Conservation (phyloP, 768 basidiomycete genomes). For the Galerina sulciceps region DNA sequence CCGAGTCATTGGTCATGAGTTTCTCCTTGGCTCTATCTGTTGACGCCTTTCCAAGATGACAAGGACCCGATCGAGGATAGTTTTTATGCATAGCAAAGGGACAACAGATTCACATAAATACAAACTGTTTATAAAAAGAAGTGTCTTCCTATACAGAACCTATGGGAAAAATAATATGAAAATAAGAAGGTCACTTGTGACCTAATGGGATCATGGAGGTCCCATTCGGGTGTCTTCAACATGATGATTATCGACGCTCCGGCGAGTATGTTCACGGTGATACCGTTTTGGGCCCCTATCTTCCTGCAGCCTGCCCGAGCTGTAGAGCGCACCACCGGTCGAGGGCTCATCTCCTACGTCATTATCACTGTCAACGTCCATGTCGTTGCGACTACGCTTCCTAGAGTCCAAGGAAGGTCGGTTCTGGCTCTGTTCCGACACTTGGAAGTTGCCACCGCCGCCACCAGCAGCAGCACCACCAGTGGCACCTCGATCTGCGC, state of each 20-base stretch:
- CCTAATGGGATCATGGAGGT: slow-evolving; percentile 21
- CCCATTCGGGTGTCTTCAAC: slow-evolving; percentile 45
- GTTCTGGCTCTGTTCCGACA: slow-evolving; percentile 37
- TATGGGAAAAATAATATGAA: slow-evolving; percentile 4
- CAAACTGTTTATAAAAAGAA: slow-evolving; percentile 10
- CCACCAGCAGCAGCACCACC: slow-evolving; percentile 16
- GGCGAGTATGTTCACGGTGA: slow-evolving; percentile 50
- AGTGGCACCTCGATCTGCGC: slow-evolving; percentile 35
- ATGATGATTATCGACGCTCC: slow-evolving; percentile 38
- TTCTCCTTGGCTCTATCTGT: slow-evolving; percentile 11
- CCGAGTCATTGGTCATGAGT: slow-evolving; percentile 15
- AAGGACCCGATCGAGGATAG: slow-evolving; percentile 18
- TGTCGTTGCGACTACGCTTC: slow-evolving; percentile 64
- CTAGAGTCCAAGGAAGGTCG: slow-evolving; percentile 46
- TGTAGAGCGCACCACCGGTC: slow-evolving; percentile 33
- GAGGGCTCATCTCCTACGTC: slow-evolving; percentile 38
- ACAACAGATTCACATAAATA: slow-evolving; percentile 21
- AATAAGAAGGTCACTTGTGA: neutral
- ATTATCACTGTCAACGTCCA: slow-evolving; percentile 64
- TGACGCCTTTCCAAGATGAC: neutral
- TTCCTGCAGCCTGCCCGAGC: slow-evolving; percentile 41
- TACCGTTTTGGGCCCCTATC: slow-evolving; percentile 64
- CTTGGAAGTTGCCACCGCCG: slow-evolving; percentile 35
- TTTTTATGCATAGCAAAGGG: slow-evolving; percentile 13
- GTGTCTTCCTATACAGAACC: slow-evolving; percentile 6